Base-by-base conservation (phyloP, 495 filamentous ascomycete genomes). In the Pseudomonodictys pantanalensis region DNA sequence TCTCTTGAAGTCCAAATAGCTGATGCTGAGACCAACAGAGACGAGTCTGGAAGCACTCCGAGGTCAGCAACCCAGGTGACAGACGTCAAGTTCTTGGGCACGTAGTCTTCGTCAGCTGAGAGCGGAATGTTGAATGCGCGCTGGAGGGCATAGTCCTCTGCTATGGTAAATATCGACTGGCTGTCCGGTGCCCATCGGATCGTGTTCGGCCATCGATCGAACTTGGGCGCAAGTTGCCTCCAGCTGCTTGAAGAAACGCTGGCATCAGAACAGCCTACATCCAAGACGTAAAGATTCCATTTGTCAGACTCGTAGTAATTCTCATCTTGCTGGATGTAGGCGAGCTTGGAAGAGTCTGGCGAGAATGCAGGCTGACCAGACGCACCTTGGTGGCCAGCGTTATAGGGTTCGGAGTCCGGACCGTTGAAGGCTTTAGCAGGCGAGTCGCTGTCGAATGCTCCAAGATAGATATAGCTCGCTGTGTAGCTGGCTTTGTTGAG, bases 231-330 rank as follows among this genome's bases (percentile, higher is more conserved):
- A 24, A 68, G 43, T 1, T 20, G 29, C 17, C 54, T 56, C 41
- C 48, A 60, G 42, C 54, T 56, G 42, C 64, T 56, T 4, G 38
- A 42, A 15, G 32, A 28, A 9, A 56, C 46, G 8, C 18, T 23
- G 7, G 32, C 18, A 15, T 33, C 29, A 10, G 44, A 47, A 22
- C 29, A 32, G 23, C 28, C 23, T 18, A 60, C 39, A 51, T 52
- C 52, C 3, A 52, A 5, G 33, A 95, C 74, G 48, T 96, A 71
- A 3, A 95, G 80, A 3, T 87, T 78, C 43, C 89, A 86, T 69
- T 89, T 87, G 75, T 96, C 92, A 11, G 86, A 87, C 74, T 97
- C 92, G 67, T 97, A 95, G 33, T 56, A 60, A 33, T 52, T 42
- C 6, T 88, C 89, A 62, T 86, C 83, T 62, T 83, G 76, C 32